Evolutionary conservation across 2,329 filamentous ascomycete species (phyloP), one percentile per base, ranked within the genome.

Genomic region (Fusarium irregulare): DNA sequence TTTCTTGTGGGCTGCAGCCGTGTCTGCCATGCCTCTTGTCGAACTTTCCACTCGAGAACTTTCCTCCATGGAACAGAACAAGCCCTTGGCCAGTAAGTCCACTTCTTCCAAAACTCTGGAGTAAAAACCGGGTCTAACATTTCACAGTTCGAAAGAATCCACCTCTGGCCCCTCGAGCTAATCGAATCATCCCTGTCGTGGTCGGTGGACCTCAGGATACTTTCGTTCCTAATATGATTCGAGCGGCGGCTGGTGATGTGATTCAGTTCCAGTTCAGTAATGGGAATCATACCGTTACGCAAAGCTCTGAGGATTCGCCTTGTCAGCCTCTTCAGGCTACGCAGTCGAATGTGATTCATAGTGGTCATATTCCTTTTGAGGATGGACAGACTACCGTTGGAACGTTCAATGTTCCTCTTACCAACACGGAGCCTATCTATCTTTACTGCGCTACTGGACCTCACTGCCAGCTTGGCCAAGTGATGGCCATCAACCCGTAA

Each of bases 381-480:
- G 77, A 72, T 10, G 80, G 79, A 0, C 78, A 81, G 54, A 75
- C 73, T 4, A 78, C 73, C 1, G 81, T 83, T 9, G 81, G 81
- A 0, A 83, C 81, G 3, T 87, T 86, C 71, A 83, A 80, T 60
- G 80, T 87, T 73, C 78, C 79, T 13, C 74, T 87, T 20, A 80
- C 79, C 28, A 80, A 78, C 60, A 78, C 81, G 0, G 78, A 82
- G 4, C 79, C 84, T 8, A 81, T 86, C 61, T 87, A 84, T 74
- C 66, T 85, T 32, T 87, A 87, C 73, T 87, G 85, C 60, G 83
- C 84, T 1, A 82, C 82, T 4, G 80, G 77, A 0, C 81, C 80
- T 5, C 85, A 87, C 61, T 87, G 86, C 47, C 82, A 85, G 70
- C 73, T 72, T 11, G 85, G 85, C 10, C 86, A 87, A 79, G 80